Evolutionary conservation across 306 rosid genomes (phyloP), one percentile per base, ranked within the genome.

Genomic region (Prunus persica): DNA sequence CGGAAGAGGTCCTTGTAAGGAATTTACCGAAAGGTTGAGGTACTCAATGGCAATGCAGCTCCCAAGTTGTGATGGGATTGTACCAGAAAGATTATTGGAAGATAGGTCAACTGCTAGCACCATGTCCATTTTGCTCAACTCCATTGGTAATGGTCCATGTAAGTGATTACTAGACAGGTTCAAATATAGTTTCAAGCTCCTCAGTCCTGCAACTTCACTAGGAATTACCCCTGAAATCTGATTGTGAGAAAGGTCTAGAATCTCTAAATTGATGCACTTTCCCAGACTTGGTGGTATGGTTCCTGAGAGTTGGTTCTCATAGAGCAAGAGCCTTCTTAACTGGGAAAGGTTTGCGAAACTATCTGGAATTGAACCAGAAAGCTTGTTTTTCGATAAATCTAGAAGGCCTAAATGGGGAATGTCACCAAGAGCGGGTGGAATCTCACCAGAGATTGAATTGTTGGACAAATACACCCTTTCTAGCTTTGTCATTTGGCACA

Each of bases 121-220:
- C 99, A 95, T 92, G 54, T 92, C 93, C 99, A 95, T 95, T 89
- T 95, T 95, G 75, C 93, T 89, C 27, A 95, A 84, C 82, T 95
- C 97, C 62, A 92, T 82, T 72, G 97, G 97, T 11, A 95, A 47
- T 38, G 82, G 67, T 6, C 99, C 97, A 30, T 80, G 60, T 54
- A 95, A 81, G 83, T 79, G 67, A 70, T 90, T 95, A 68, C 86
- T 87, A 30, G 99, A 95, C 69, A 92, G 77, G 63, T 92, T 92
- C 89, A 95, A 72, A 85, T 90, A 89, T 7, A 95, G 76, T 79
- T 95, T 95, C 96, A 95, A 87, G 88, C 97, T 95, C n/a, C 82
- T 72, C 86, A 95, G 82, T 58, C 90, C 86, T 50, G 97, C 93
- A 78, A 94, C 89, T 92, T 90, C 97, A 30, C 75, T 62, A 41